Evolutionary conservation across 164 flowering plant species (phyloP).

Genomic region (Nelumbo lutea): DNA sequence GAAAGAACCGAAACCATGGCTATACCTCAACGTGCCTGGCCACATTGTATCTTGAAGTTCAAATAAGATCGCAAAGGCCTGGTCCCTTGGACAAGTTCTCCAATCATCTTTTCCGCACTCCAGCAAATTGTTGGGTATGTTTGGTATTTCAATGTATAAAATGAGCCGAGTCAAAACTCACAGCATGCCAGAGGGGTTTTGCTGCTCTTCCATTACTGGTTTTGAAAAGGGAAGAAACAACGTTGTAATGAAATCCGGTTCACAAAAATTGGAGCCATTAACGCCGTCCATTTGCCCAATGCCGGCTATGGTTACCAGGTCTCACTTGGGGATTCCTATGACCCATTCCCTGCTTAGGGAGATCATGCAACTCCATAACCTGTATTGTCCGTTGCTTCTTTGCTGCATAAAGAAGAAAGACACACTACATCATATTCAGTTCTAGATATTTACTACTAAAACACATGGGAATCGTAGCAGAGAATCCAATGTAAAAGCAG

Average conservation of each 20-base stretch:
- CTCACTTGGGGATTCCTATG: constrained; percentile 36
- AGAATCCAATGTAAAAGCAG: not conserved
- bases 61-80: not conserved
- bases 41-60: not conserved
- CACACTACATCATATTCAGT: not conserved
- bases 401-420: constrained; percentile 35
- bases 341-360: constrained; percentile 59
- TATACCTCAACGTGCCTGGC: not conserved
- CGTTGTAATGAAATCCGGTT: not conserved
- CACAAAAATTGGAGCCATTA: constrained; percentile 11
- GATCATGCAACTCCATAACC: constrained; percentile 70
- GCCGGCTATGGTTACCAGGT: constrained; percentile 46
- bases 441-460: not conserved
- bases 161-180: not conserved
- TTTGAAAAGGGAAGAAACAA: constrained; percentile 14
- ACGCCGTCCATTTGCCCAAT: constrained; percentile 50
- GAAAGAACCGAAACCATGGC: not conserved
- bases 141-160: not conserved
- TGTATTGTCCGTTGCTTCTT: constrained; percentile 80
- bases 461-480: not conserved
- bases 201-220: constrained; percentile 6
- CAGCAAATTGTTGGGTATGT: not conserved
- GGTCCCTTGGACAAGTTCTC: not conserved
- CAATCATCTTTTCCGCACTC: not conserved
- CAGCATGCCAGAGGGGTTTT: not conserved